Conservation (phyloP, 2,329 filamentous ascomycete genomes). For the Ophiognomonia clavigignenti-juglandacearum region DNA sequence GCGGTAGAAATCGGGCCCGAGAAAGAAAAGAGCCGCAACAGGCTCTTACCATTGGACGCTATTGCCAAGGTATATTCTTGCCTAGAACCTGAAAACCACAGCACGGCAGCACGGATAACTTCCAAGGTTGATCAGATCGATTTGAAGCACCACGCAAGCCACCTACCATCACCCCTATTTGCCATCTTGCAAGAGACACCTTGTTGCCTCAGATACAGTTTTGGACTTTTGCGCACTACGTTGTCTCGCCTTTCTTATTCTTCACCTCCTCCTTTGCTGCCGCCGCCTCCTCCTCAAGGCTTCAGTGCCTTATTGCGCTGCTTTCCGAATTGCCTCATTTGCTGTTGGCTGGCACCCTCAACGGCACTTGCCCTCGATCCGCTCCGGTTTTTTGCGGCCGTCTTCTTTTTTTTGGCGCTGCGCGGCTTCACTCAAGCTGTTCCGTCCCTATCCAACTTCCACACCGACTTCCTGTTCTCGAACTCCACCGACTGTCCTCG, state of each 20-base stretch:
- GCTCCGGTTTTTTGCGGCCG: no score
- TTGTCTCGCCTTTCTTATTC: not conserved
- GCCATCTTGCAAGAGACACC: constrained; percentile 1
- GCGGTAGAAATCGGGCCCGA: constrained; percentile 2
- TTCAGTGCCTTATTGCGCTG: not conserved
- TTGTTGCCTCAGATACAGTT: constrained; percentile 8
- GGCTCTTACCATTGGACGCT: not conserved
- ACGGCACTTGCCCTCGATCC: not conserved
- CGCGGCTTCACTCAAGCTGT: not conserved
- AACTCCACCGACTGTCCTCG: not conserved
- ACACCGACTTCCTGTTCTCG: not conserved
- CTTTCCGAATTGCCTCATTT: constrained; percentile 1
- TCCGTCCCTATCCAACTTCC: not conserved
- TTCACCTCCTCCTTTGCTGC: not conserved
- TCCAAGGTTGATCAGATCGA: no score
- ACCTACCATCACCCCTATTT: not conserved
- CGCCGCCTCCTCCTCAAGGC: not conserved
- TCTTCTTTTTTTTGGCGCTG: not conserved
- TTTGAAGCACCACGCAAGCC: no score
- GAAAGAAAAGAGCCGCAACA: not conserved
- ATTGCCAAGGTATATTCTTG: not conserved
- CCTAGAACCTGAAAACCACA: constrained; percentile 1
- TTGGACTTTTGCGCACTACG: not conserved
- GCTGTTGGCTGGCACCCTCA: not conserved
- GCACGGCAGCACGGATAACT: no score